Conservation (phyloP, 768 basidiomycete species). For the Porphyrellus cyaneotinctus region DNA sequence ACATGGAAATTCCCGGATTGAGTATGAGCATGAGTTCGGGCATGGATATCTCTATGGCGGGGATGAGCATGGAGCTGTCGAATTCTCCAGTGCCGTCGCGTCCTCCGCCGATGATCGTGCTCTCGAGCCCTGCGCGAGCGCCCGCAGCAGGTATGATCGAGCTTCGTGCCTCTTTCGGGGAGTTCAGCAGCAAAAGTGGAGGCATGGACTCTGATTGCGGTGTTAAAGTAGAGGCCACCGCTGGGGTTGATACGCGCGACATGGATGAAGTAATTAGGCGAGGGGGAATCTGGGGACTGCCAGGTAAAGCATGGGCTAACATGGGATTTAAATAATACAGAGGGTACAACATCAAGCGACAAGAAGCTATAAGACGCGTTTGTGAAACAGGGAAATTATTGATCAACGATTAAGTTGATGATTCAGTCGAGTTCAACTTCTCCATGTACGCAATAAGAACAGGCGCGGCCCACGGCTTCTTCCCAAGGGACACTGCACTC, state of each 20-base stretch:
- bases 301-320: constrained; percentile 57
- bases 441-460: constrained; percentile 26
- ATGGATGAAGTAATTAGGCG: constrained; percentile 71
- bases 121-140: constrained; percentile 63
- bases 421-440: constrained; percentile 11
- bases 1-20: constrained; percentile 34
- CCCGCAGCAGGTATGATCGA: constrained; percentile 64
- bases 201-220: constrained; percentile 17
- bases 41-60: constrained; percentile 30
- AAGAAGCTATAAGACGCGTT: background rate
- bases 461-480: constrained; percentile 26
- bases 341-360: background rate
- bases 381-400: background rate
- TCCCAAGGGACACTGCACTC: constrained; percentile 19
- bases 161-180: constrained; percentile 61
- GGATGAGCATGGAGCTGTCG: constrained; percentile 27
- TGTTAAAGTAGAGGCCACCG: constrained; percentile 24
- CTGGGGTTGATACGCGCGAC: constrained; percentile 47
- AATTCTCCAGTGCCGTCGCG: constrained; percentile 34
- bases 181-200: constrained; percentile 22
- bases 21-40: constrained; percentile 33
- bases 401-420: constrained; percentile 1
- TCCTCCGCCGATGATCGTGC: constrained; percentile 52
- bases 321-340: constrained; percentile 14
- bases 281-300: constrained; percentile 64